A percentile compares a stretch with the other conserved stretches of the same genome.
phyloP scores from a whole-genome alignment of 257 asterid species.

The Primulina eburnea region DNA sequence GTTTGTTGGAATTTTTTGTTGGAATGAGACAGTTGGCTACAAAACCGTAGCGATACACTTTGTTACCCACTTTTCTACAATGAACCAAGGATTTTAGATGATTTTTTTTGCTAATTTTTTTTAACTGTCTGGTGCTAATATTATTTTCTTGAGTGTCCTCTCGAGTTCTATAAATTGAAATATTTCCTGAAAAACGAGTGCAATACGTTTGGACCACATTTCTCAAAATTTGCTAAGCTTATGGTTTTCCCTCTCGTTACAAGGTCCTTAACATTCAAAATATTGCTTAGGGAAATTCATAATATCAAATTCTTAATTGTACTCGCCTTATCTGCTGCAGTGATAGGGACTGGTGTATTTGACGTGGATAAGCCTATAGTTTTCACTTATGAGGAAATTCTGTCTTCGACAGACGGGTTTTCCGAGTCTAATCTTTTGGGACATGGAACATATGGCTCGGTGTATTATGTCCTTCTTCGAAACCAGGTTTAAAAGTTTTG shows the following conservation, averaged over 20 bases:
- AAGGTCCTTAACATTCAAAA: background rate
- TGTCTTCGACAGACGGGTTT: constrained; percentile 72
- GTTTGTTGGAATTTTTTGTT: background rate
- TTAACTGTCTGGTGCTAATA: too few species aligned
- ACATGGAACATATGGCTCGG: constrained; percentile 90
- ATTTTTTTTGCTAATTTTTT: too few species aligned
- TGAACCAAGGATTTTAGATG: background rate
- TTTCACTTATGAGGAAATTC: constrained; percentile 65
- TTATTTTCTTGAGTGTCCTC: too few species aligned
- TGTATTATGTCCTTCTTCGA: constrained; percentile 78
- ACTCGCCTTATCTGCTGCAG: constrained; percentile 43
- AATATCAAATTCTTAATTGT: constrained; percentile 4
- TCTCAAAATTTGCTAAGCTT: background rate
- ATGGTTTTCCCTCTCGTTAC: background rate
- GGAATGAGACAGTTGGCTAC: background rate
- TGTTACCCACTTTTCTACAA: background rate
- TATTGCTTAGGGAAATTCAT: background rate
- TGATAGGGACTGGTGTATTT: constrained; percentile 74
- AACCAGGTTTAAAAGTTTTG: constrained; percentile 58
- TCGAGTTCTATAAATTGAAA: too few species aligned
- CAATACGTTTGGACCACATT: background rate
- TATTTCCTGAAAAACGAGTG: background rate
- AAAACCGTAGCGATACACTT: background rate
- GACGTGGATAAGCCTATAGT: constrained; percentile 89
- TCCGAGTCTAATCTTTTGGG: constrained; percentile 90